phyloP scores from a whole-genome alignment of 768 basidiomycete species.

The Auricularia auricula-judae region DNA sequence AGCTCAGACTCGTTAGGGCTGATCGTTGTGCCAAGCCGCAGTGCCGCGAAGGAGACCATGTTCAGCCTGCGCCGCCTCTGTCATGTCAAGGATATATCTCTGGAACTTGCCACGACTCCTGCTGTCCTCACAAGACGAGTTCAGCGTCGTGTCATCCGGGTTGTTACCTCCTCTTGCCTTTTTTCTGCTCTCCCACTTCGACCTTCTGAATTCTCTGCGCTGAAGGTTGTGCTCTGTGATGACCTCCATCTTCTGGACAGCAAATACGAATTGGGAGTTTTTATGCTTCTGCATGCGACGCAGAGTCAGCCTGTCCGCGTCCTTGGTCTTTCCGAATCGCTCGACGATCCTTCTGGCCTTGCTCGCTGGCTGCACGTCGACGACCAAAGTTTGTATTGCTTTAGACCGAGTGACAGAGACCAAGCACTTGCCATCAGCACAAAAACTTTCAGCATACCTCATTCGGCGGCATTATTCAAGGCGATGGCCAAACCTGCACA shows the following conservation, averaged over 20 bases:
- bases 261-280: conserved; percentile 72
- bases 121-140: conserved; percentile 23
- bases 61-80: conserved; percentile 34
- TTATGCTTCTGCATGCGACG: conserved; percentile 55
- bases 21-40: conserved; percentile 49
- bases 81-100: conserved; percentile 28
- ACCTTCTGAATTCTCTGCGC: conserved; percentile 18
- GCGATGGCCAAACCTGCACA: conserved; percentile 88
- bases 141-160: conserved; percentile 29
- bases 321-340: conserved; percentile 66
- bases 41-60: conserved; percentile 42
- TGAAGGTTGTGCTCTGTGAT: conserved; percentile 70
- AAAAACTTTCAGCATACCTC: conserved; percentile 74
- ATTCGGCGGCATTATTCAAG: conserved; percentile 80
- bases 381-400: conserved; percentile 51
- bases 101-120: conserved; percentile 20
- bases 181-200: conserved; percentile 23
- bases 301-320: conserved; percentile 55
- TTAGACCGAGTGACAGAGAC: conserved; percentile 75
- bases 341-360: conserved; percentile 71
- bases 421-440: conserved; percentile 58
- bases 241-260: conserved; percentile 75
- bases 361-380: conserved; percentile 77
- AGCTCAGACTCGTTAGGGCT: conserved; percentile 45
- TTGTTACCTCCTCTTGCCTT: conserved; percentile 50